Evolutionary conservation across 495 filamentous ascomycete species (phyloP), one percentile per base, ranked within the genome.

Genomic region (Viridothelium virens): DNA sequence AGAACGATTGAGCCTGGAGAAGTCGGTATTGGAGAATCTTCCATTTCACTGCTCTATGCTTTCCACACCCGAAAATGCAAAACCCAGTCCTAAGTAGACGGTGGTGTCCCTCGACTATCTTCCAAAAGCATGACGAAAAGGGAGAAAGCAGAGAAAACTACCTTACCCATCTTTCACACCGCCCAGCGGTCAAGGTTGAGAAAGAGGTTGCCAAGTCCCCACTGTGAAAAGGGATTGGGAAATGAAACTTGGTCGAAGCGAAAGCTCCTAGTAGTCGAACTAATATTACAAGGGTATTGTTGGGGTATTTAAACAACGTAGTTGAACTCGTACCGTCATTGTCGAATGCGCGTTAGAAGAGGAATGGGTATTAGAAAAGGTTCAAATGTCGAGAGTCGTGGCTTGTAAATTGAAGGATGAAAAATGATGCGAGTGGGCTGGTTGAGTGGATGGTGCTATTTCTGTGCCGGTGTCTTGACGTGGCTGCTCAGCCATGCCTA

Each of bases 401-500:
- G 25, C 3, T 5, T 9, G 31, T 34, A 14, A 14, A 44, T 3
- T 3, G 7, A 36, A 7, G 36, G 53, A 59, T 18, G 31, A 11
- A 36, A 59, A 36, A 14, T 11, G 0, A 11, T 0, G 31, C 25
- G 31, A 33, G 3, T 34, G 11, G 53, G 53, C 53, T 18, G 18
- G 31, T 7, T 36, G 31, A 4, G 31, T 53, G 10, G 11, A 18
- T 14, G 5, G 53, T 36, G 25, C 44, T 38, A 66, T 36, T 61
- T 61, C 18, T 44, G 63, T 0, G 48, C 34, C 33, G 68, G 63
- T 37, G 65, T 25, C 65, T 72, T 72, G 61, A 72, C 68, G 59
- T 72, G 70, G 38, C 56, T 68, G 66, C 70, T 72, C 47, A 72
- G 53, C 70, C 70, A 72, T 36, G 68, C 68, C 53, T 59, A 59